phyloP scores from a whole-genome alignment of 1,139 yeast species.

The Pichia sp. region DNA sequence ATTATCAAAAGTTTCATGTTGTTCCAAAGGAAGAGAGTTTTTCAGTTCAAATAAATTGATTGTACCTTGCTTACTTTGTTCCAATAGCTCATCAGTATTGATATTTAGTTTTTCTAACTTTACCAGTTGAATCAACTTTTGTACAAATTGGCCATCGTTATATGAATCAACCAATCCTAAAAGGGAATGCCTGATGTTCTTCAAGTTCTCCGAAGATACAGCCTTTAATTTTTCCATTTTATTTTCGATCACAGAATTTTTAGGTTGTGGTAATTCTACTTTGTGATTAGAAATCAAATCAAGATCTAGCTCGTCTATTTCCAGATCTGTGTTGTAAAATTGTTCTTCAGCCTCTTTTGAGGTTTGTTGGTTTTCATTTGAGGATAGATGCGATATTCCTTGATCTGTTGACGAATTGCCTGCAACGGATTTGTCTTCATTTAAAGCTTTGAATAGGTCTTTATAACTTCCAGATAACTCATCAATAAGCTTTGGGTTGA shows the following conservation, averaged over 20 bases:
- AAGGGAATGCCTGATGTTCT: conserved; percentile 71
- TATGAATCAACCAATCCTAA: conserved; percentile 44
- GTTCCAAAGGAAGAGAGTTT: conserved; percentile 43
- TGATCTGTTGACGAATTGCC: not conserved
- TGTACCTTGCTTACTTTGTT: conserved; percentile 22
- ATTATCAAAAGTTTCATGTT: conserved; percentile 50
- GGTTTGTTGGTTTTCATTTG: not conserved
- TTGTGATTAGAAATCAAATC: conserved; percentile 6
- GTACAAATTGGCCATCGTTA: conserved; percentile 22
- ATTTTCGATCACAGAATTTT: conserved; percentile 36
- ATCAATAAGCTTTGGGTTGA: conserved; percentile 23
- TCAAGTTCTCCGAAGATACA: conserved; percentile 74
- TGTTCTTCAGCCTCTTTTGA: not conserved
- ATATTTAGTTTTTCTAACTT: conserved; percentile 29
- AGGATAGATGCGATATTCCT: not conserved
- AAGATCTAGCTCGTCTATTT: conserved; percentile 5
- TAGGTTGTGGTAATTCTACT: conserved; percentile 9
- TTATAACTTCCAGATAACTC: conserved; percentile 34
- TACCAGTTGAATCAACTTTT: conserved; percentile 17
- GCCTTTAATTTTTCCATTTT: conserved; percentile 51
- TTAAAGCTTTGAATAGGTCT: conserved; percentile 26
- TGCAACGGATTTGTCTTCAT: conserved; percentile 4
- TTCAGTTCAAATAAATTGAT: conserved; percentile 63
- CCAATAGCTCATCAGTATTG: conserved; percentile 28
- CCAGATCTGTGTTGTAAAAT: not conserved